These are phyloP conservation scores for Hymenoscyphus linearis DNA, from an alignment of 2,329 filamentous ascomycete genomes.

Conservation along the genomic window DNA sequence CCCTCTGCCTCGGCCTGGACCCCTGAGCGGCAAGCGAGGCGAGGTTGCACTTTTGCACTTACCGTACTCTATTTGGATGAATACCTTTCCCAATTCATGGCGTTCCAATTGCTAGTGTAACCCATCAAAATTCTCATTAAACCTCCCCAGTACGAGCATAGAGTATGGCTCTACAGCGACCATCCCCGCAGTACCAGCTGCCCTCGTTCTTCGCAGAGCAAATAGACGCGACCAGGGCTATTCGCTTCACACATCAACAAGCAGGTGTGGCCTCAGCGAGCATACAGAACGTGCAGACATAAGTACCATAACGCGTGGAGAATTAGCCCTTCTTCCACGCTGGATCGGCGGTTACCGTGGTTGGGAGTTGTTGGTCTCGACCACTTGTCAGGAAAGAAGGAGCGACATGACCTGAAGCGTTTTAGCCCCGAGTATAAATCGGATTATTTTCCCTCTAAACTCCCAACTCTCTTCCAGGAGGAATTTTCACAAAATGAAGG, in stretches of 20 bases:
- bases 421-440: neutral
- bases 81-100: neutral
- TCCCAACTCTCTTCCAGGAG: neutral
- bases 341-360: too few species aligned
- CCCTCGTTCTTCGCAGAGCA: neutral
- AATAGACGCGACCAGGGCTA: neutral
- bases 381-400: neutral
- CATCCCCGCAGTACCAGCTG: neutral
- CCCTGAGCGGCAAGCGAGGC: neutral
- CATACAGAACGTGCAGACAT: too few species aligned
- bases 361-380: neutral
- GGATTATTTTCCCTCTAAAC: neutral
- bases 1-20: neutral
- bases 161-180: neutral
- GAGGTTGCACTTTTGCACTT: neutral
- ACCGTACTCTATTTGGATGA: neutral
- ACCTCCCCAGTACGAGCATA: neutral
- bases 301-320: too few species aligned
- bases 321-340: too few species aligned
- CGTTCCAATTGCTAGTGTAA: neutral
- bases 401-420: neutral
- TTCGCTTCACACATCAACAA: too few species aligned
- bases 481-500: neutral
- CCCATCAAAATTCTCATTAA: neutral
- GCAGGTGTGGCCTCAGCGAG: too few species aligned